Percentiles rank a stretch among this genome's conserved stretches.
Conservation (phyloP, 2,329 filamentous ascomycete genomes). For the Trichoderma gracile region DNA sequence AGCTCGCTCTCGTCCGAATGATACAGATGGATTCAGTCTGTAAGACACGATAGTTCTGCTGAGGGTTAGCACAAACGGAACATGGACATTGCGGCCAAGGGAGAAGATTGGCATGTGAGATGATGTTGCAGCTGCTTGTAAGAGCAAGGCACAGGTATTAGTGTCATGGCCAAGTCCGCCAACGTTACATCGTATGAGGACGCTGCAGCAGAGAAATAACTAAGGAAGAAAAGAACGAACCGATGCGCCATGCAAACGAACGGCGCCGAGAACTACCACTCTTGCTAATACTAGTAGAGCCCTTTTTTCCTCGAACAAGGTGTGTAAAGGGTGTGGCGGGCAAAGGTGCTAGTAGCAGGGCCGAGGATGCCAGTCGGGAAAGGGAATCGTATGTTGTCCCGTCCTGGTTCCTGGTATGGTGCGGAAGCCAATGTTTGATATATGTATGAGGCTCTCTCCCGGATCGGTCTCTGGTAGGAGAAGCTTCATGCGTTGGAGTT, state of each 20-base stretch:
- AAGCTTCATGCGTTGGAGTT: constrained; percentile 17
- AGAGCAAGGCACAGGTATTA: background rate
- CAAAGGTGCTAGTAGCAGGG: background rate
- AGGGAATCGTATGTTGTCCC: constrained; percentile 13
- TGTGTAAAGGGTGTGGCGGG: background rate
- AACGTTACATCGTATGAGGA: constrained; percentile 17
- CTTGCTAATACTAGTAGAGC: background rate
- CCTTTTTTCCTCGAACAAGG: background rate
- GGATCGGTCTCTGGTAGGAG: background rate
- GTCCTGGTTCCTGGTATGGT: constrained; percentile 5
- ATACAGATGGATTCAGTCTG: background rate
- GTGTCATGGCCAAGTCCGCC: constrained; percentile 1
- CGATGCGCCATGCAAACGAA: constrained; percentile 13
- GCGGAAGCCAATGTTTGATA: constrained; percentile 19
- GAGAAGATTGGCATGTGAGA: background rate
- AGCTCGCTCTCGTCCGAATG: too few relatives aligned
- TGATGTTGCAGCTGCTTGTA: background rate
- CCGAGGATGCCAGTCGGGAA: background rate
- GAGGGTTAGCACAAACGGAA: background rate
- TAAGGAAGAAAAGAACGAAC: background rate
- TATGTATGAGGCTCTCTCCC: constrained; percentile 12
- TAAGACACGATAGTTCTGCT: background rate
- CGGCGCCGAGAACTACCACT: constrained; percentile 1
- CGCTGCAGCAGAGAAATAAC: background rate
- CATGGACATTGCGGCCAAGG: background rate